Evolutionary conservation across 352 stramenopile species (phyloP), one percentile per base, ranked within the genome.

Genomic region (Phytopythium delawarense): DNA sequence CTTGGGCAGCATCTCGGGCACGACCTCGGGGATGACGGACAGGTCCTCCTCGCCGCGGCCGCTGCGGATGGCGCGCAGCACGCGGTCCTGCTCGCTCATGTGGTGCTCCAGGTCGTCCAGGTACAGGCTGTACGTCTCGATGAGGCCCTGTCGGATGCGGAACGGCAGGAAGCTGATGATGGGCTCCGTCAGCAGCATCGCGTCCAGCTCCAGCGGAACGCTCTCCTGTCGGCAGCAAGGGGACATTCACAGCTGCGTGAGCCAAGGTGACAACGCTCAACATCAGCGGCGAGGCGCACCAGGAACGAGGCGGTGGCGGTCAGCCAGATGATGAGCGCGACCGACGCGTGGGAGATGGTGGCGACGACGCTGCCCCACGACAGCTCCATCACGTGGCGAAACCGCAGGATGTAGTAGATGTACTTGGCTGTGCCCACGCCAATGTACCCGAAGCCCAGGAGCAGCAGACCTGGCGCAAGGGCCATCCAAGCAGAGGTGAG

Each of bases 401-500:
- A 95, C 63, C 86, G 86, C 62, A 93, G 72, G 65, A 95, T 91
- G 70, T 95, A 95, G 77, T 91, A 92, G 74, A 95, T 91, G 79
- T 95, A 95, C 78, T 95, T 95, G 63, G 79, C 75, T 44, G 84
- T 92, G 57, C 86, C 86, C 52, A 93, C 86, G 58, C 86, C 86
- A 74, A 95, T 93, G 72, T 93, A 95, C 58, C 86, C 86, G 63
- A 95, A 95, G 63, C 86, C 84, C 44, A 95, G 70, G 15, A 95
- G 68, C 69, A 95, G 70, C 56, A 93, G 65, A 2, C 82, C 78
- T 88, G 46, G 20, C 63, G 13, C 58, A 20, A 25, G 20, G 34
- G 34, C 20, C 25, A 44, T 42, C 12, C 34, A 57, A 6, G 37
- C 48, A 49, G 42, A 49, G 42, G 20, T 49, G 42, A 32, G n/a